Evolutionary conservation across 495 filamentous ascomycete species (phyloP), one percentile per base, ranked within the genome.

Genomic region (Echria macrotheca): DNA sequence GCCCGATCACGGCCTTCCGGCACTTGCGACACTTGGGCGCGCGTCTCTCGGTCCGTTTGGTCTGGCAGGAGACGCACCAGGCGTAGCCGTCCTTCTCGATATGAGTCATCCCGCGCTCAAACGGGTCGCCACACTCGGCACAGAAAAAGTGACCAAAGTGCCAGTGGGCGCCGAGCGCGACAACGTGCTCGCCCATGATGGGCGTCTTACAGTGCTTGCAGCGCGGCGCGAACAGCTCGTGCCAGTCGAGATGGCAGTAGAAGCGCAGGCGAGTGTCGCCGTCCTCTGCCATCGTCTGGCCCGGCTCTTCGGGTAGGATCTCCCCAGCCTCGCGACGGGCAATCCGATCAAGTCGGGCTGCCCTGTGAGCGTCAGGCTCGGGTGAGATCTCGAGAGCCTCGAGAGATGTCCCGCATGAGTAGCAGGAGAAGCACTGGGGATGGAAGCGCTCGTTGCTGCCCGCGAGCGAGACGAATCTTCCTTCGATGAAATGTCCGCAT

Each of bases 131-230:
- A 69, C 93, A 99, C 75, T 99, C 87, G 23, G 94, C 94, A 63
- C 93, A 99, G 78, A 97, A 99, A 74, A 99, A 99, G 71, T 99
- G 93, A 1, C 93, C 93, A 54, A 87, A 86, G 68, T 99, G 93
- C 89, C 89, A 99, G 68, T 95, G 88, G 15, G 85, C 82, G 15
- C 94, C 93, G 56, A 93, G 86, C 2, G 93, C 93, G 31, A 97
- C 82, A 10, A 95, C 81, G 32, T 96, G 86, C 70, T 97, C 91
- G 33, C 89, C 88, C 63, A 97, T 86, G 58, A 99, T 99, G n/a
- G 93, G 93, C 21, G 93, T 99, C 69, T 87, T 93, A 75, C 93
- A 99, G 68, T 83, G 89, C 70, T 91, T 91, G 71, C 93, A 99
- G 32, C 89, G 81, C 14, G 93, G 93, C 45, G 87, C 90, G 65